Evolutionary conservation across 495 filamentous ascomycete genomes (phyloP).

Genomic region (Penicillium soppii): DNA sequence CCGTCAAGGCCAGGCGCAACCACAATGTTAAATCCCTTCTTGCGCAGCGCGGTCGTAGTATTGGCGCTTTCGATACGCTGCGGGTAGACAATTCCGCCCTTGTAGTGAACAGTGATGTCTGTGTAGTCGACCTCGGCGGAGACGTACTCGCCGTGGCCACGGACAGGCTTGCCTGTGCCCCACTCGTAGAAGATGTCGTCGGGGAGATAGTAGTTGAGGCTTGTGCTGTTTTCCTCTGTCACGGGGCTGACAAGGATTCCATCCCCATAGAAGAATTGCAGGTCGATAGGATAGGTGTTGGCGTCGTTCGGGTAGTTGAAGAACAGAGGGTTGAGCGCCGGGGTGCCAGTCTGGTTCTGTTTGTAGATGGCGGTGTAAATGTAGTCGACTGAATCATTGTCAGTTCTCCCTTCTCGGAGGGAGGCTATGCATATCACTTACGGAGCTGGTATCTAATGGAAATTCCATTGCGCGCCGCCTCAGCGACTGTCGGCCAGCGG

Average conservation of each 20-base stretch:
- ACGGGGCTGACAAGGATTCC: conserved; percentile 74
- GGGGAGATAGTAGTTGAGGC: conserved; percentile 71
- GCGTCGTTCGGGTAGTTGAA: conserved; percentile 69
- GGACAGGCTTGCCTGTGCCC: conserved; percentile 58
- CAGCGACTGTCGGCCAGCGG: conserved; percentile 62
- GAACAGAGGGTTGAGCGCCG: conserved; percentile 67
- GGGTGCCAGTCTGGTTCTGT: conserved; percentile 67
- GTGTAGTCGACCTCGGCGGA: conserved; percentile 57
- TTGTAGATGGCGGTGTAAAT: conserved; percentile 72
- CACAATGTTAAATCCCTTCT: conserved; percentile 66
- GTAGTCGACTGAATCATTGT: conserved; percentile 57
- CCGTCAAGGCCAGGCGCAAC: conserved; percentile 58
- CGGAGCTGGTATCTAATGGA: conserved; percentile 68
- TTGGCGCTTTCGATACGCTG: conserved; percentile 58
- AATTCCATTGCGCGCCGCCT: conserved; percentile 68
- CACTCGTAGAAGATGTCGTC: conserved; percentile 77
- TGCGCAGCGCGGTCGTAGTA: conserved; percentile 68
- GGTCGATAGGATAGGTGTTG: conserved; percentile 57
- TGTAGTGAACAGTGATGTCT: conserved; percentile 71
- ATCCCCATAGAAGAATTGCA: conserved; percentile 75
- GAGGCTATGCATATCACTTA: neutral
- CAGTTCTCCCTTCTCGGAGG: neutral
- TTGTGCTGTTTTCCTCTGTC: conserved; percentile 58
- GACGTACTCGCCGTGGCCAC: conserved; percentile 53
- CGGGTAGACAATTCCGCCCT: conserved; percentile 70